phyloP scores from a whole-genome alignment of 805 yeast species.

The Kazachstania psychrophila region DNA sequence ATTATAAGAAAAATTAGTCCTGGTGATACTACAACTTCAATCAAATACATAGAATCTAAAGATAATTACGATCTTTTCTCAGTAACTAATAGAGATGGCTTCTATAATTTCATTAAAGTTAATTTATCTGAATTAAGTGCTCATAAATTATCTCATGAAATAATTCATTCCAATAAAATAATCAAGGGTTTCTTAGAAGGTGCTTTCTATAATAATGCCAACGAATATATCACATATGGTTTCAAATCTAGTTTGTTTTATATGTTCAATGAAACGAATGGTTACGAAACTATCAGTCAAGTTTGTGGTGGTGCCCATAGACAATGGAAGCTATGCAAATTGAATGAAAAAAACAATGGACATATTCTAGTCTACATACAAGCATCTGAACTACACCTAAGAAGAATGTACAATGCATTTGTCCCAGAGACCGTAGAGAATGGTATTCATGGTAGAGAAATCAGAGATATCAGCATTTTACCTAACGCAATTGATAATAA shows the following conservation, averaged over 20 bases:
- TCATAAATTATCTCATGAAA: conserved; percentile 3
- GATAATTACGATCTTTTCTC: conserved; percentile 25
- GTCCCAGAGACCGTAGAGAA: conserved; percentile 33
- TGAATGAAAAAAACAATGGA: conserved; percentile 15
- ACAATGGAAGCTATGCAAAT: conserved; percentile 51
- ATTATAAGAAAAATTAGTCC: conserved; percentile 40
- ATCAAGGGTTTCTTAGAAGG: conserved; percentile 81
- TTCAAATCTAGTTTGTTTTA: conserved; percentile 73
- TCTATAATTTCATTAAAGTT: conserved; percentile 37
- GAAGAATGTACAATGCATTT: conserved; percentile 22
- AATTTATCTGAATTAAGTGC: conserved; percentile 11
- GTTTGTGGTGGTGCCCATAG: conserved; percentile 90
- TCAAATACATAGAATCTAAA: conserved; percentile 32
- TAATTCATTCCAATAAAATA: conserved; percentile 50
- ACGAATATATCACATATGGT: conserved; percentile 60
- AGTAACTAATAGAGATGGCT: conserved; percentile 60
- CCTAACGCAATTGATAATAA: conserved; percentile 24
- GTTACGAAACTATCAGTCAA: conserved; percentile 58
- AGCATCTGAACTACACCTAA: conserved; percentile 40
- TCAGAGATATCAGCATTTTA: conserved; percentile 61
- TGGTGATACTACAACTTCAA: conserved; percentile 62
- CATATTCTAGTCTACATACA: conserved; percentile 51
- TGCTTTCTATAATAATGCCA: conserved; percentile 35
- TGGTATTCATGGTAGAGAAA: conserved; percentile 90
- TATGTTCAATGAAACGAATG: conserved; percentile 72